Conservation (phyloP, 768 basidiomycete genomes). For the Suillus fuscotomentosus region DNA sequence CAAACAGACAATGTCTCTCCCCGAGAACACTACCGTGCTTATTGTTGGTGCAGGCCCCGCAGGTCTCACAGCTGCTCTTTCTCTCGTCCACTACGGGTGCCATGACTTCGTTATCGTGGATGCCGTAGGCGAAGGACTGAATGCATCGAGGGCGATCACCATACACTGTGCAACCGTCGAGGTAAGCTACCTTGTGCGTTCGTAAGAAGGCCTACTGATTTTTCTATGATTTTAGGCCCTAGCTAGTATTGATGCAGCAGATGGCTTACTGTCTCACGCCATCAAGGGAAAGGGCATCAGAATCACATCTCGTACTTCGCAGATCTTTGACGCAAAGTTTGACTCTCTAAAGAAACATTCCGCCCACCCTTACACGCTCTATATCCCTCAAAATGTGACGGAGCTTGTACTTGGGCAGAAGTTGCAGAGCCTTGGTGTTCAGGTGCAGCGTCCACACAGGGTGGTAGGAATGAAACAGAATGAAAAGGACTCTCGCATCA, state of each 20-base stretch:
- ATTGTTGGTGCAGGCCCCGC: conserved; percentile 36
- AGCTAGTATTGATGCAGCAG: conserved; percentile 37
- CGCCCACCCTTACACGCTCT: background rate
- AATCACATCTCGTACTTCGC: conserved; percentile 29
- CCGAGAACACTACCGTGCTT: conserved; percentile 35
- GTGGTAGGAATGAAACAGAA: conserved; percentile 36
- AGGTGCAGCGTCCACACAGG: conserved; percentile 37
- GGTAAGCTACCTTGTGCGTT: conserved; percentile 22
- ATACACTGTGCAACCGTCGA: conserved; percentile 49
- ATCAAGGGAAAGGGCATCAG: conserved; percentile 27
- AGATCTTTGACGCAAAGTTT: conserved; percentile 32
- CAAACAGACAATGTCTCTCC: background rate
- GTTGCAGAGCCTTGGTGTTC: conserved; percentile 32
- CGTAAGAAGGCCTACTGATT: background rate
- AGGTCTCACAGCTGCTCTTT: conserved; percentile 41
- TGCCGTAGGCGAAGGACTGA: conserved; percentile 22
- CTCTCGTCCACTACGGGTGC: conserved; percentile 36
- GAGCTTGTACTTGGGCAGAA: conserved; percentile 37
- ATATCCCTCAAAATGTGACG: background rate
- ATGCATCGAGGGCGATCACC: conserved; percentile 39
- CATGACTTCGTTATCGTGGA: conserved; percentile 38
- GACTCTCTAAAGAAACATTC: conserved; percentile 23
- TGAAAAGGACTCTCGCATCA: conserved; percentile 23
- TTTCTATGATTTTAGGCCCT: conserved; percentile 39
- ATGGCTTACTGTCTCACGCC: conserved; percentile 29